Evolutionary conservation across 805 yeast species (phyloP).

Genomic region (Candida nitratophila): DNA sequence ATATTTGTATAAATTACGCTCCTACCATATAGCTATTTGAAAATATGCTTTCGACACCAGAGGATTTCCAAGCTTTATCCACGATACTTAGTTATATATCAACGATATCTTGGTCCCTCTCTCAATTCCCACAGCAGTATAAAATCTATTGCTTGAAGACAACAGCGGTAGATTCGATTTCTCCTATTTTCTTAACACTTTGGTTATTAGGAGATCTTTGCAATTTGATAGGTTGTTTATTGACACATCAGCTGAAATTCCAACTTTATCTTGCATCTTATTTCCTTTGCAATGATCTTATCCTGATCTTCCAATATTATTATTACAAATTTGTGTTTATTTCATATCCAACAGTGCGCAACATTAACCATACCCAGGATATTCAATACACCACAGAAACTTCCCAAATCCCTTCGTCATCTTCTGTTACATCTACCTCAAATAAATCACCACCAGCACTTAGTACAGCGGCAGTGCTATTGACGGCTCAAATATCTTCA

Average conservation of each 20-base stretch:
- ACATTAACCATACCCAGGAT: not conserved
- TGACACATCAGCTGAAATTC: conserved; percentile 76
- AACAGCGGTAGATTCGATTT: conserved; percentile 25
- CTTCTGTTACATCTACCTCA: no score
- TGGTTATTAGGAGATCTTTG: conserved; percentile 29
- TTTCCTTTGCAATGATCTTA: conserved; percentile 63
- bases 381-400: no score
- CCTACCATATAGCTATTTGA: no score
- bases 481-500: not conserved
- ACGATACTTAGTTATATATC: conserved; percentile 20
- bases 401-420: no score
- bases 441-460: no score
- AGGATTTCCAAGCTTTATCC: conserved; percentile 8
- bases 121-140: conserved; percentile 29
- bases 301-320: conserved; percentile 63
- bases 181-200: conserved; percentile 21
- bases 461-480: no score
- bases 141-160: conserved; percentile 24
- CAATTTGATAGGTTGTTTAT: conserved; percentile 55
- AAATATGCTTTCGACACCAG: not conserved
- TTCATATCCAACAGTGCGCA: not conserved
- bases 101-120: conserved; percentile 28
- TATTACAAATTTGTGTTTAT: conserved; percentile 36
- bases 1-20: no score
- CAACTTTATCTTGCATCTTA: conserved; percentile 69